Evolutionary conservation across 768 basidiomycete species (phyloP).

Genomic region (Leccinum olivaceopallidum): DNA sequence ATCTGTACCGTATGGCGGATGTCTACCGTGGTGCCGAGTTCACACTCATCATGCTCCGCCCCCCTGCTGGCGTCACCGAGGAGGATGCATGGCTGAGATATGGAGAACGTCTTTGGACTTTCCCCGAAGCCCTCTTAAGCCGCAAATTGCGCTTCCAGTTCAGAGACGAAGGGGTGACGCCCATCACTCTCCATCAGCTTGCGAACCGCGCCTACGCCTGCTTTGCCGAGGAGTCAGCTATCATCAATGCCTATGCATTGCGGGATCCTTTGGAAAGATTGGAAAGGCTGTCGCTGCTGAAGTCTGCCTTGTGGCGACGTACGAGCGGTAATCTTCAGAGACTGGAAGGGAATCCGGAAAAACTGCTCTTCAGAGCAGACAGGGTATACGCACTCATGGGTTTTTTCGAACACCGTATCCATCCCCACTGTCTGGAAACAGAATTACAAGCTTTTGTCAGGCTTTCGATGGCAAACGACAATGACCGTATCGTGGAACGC

Average conservation of each 20-base stretch:
- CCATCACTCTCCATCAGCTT: conserved; percentile 25
- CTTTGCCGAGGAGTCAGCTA: conserved; percentile 19
- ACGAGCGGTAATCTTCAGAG: conserved; percentile 1
- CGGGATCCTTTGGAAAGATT: conserved; percentile 25
- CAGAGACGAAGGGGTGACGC: conserved; percentile 9
- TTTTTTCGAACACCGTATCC: conserved; percentile 28
- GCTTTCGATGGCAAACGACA: conserved; percentile 28
- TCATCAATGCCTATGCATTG: conserved; percentile 23
- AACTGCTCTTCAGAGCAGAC: conserved; percentile 13
- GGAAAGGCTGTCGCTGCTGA: conserved; percentile 24
- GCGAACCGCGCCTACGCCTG: conserved; percentile 22
- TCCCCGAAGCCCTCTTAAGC: conserved; percentile 24
- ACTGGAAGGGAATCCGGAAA: background rate
- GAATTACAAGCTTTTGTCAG: conserved; percentile 22
- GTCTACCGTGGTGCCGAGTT: too few relatives aligned
- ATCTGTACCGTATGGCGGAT: too few relatives aligned
- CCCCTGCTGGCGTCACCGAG: background rate
- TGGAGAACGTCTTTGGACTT: conserved; percentile 27
- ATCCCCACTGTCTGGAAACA: conserved; percentile 18
- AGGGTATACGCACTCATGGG: conserved; percentile 30
- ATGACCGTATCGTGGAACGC: conserved; percentile 21
- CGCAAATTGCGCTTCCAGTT: conserved; percentile 19
- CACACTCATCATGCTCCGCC: too few relatives aligned
- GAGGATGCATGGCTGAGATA: conserved; percentile 16
- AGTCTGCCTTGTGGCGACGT: conserved; percentile 25